These are phyloP conservation scores for Talaromyces sp. DNA, from an alignment of 2,329 filamentous ascomycete genomes.

Conservation along the genomic window DNA sequence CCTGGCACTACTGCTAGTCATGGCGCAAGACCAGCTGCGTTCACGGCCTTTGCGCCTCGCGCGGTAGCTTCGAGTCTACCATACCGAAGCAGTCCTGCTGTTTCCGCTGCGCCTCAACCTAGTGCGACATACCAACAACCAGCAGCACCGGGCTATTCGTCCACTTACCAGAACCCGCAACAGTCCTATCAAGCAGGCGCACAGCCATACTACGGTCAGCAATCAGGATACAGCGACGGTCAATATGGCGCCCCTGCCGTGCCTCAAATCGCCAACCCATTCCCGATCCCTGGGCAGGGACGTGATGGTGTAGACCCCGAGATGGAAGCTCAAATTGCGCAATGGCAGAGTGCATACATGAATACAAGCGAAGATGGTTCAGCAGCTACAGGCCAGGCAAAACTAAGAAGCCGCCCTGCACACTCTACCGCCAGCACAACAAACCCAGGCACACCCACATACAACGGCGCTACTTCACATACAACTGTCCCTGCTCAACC, in stretches of 20 bases:
- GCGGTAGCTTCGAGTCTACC: slow-evolving; percentile 49
- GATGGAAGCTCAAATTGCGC: slow-evolving; percentile 84
- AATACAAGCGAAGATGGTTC: slow-evolving; percentile 50
- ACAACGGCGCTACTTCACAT: slow-evolving; percentile 28
- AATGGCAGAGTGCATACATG: slow-evolving; percentile 90
- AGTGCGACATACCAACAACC: slow-evolving; percentile 28
- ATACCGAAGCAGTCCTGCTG: slow-evolving; percentile 36
- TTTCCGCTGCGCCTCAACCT: slow-evolving; percentile 36
- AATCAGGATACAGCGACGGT: slow-evolving; percentile 46
- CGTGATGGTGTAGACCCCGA: slow-evolving; percentile 62
- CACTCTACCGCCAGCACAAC: slow-evolving; percentile 41
- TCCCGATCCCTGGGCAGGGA: slow-evolving; percentile 60
- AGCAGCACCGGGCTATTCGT: slow-evolving; percentile 31
- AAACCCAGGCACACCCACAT: slow-evolving; percentile 41
- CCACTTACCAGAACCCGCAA: slow-evolving; percentile 42
- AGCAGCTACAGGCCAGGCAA: slow-evolving; percentile 28
- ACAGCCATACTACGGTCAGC: slow-evolving; percentile 47
- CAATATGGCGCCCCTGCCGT: slow-evolving; percentile 49
- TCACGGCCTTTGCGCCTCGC: slow-evolving; percentile 59
- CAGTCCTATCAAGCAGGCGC: slow-evolving; percentile 31
- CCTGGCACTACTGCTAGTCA: slow-evolving; percentile 23
- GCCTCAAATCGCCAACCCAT: slow-evolving; percentile 77
- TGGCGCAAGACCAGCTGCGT: slow-evolving; percentile 39
- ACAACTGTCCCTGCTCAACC: slow-evolving; percentile 48
- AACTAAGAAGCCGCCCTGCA: slow-evolving; percentile 40